Evolutionary conservation across 2,329 filamentous ascomycete species (phyloP), one percentile per base, ranked within the genome.

Genomic region (Aspergillus aculeatus): DNA sequence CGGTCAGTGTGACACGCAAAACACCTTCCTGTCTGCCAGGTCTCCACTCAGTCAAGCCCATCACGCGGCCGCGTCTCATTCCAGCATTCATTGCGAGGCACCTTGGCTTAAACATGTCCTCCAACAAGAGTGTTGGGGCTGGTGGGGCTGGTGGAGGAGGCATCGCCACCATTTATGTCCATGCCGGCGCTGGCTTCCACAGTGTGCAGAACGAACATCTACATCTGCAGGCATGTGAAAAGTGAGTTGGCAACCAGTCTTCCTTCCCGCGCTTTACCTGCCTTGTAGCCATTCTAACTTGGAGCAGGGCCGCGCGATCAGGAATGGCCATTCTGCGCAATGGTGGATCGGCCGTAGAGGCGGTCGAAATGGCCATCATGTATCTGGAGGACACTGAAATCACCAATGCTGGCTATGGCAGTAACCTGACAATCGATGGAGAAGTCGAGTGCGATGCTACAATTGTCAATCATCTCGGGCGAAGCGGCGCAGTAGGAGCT

Each of bases 381-480:
- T 82, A 91, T 21, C 86, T 99, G 19, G 95, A 99, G 77, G 91
- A 99, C 73, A 88, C 90, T 59, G 92, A 97, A 69, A 96, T 99
- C 66, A 99, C 96, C 38, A 99, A 99, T 74, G 91, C 94, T 41
- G 95, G 95, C 0, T 98, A 90, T 73, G 95, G 96, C 50, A 99
- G 95, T 77, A 99, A 99, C 69, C 81, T 99, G 24, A 89, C 91
- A 49, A 90, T 96, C 63, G 89, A 97, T 67, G 95, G 95, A 1
- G 85, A 87, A 1, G 95, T 98, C 12, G 95, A 99, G 75, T 96
- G 93, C 68, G 95, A 99, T 80, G 95, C 95, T 57, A 93, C 92
- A 0, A 85, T 99, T 56, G 90, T 99, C 47, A 93, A 99, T 70
- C 90, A 98, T 73, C 81, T 89, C 54, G 95, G 96, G 47, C 87